Base-by-base conservation (phyloP, 2,329 filamentous ascomycete genomes). In the Paecilomyces formosus region DNA sequence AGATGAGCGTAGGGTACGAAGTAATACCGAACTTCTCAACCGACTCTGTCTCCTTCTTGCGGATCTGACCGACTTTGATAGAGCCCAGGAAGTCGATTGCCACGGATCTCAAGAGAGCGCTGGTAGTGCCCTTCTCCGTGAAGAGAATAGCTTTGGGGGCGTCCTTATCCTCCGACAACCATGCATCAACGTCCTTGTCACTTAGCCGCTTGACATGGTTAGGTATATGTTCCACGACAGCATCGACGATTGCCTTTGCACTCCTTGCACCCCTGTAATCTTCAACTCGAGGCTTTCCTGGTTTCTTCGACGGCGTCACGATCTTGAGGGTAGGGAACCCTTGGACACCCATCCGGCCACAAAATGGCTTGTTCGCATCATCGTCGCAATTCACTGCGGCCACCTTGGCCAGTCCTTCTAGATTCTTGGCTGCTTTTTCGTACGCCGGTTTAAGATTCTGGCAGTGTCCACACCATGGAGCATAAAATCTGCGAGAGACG, bases 321-420 rank as follows among this genome's bases (percentile, higher is more conserved):
- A 96, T 93, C 82, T 99, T 99, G 63, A 99, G 81, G 0, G 94
- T 97, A 0, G 94, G 94, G 78, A 97, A 99, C 59, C 94, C 94
- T 77, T 96, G 82, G 5, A 99, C 85, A 57, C 92, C 93, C 84
- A 97, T 89, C 65, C 81, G 77, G 53, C 88, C 86, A 74, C 94
- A 99, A 65, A 97, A 84, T 2, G 82, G 80, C 79, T 97, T 97
- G 82, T 97, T 99, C 63, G 81, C 78, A 57, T 97, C 93, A 31
- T 96, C 92, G 69, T 99, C 93, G 75, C 94, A 99, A 76, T 99
- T 89, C 63, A 99, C 81, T 57, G 95, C 94, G 54, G 91, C 94
- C 50, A 99, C 93, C 69, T 96, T 95, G 67, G 92, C 94, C 13
- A 97, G 82, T 13, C 94, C 94, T n/a, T 88, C 85, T 59, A 99